Conservation (phyloP, 768 basidiomycete genomes). For the Trametes maxima region DNA sequence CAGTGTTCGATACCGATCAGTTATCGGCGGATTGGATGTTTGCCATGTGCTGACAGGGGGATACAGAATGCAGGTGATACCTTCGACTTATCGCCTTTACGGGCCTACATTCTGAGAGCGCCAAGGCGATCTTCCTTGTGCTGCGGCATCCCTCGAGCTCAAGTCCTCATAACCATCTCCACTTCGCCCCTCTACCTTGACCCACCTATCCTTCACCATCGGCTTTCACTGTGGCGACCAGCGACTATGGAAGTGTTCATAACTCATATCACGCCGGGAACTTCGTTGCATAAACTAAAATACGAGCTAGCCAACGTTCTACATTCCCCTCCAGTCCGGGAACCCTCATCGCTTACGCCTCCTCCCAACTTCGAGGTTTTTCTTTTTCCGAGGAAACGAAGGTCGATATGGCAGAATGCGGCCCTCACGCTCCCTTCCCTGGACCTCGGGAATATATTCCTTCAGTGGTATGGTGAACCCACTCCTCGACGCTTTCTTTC, state of each 20-base stretch:
- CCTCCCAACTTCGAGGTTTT: conserved; percentile 57
- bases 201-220: background rate
- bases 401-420: conserved; percentile 31
- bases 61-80: too few relatives aligned
- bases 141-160: background rate
- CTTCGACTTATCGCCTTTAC: too few relatives aligned
- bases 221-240: background rate
- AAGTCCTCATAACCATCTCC: background rate
- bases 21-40: too few relatives aligned
- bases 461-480: conserved; percentile 42
- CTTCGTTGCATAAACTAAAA: conserved; percentile 23
- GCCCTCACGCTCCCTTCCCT: conserved; percentile 49
- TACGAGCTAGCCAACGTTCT: conserved; percentile 45
- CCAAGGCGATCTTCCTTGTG: background rate
- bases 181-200: background rate
- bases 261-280: conserved; percentile 27
- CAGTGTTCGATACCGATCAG: too few relatives aligned
- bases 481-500: conserved; percentile 26
- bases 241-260: conserved; percentile 41
- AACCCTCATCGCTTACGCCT: conserved; percentile 19
- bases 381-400: conserved; percentile 42
- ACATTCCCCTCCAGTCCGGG: conserved; percentile 45
- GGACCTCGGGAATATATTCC: conserved; percentile 44
- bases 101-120: too few relatives aligned
- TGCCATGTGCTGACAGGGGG: too few relatives aligned